Evolutionary conservation across 2,329 filamentous ascomycete species (phyloP).

Genomic region (Talaromyces sp.): DNA sequence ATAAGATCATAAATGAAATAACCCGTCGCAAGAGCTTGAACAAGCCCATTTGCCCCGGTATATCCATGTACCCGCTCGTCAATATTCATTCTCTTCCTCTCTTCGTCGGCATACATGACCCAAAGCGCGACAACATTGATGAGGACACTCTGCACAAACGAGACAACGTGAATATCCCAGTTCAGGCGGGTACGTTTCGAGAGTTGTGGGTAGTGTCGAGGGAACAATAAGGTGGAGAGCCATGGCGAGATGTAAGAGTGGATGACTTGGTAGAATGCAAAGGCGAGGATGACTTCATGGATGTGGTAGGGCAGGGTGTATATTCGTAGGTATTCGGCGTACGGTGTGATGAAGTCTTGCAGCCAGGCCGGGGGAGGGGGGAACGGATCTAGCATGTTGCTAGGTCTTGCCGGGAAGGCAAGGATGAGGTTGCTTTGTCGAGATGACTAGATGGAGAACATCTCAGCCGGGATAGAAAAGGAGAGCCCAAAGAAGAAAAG

Average conservation of each 20-base stretch:
- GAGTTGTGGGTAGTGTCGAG: slow-evolving; percentile 53
- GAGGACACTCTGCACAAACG: slow-evolving; percentile 56
- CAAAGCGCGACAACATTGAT: slow-evolving; percentile 56
- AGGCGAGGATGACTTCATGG: slow-evolving; percentile 58
- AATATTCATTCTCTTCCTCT: slow-evolving; percentile 52
- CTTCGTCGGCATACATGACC: slow-evolving; percentile 55
- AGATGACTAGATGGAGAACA: background rate
- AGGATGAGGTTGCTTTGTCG: background rate
- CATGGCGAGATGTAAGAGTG: slow-evolving; percentile 53
- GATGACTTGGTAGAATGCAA: slow-evolving; percentile 55
- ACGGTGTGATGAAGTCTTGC: slow-evolving; percentile 45
- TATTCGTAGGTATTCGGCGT: slow-evolving; percentile 51
- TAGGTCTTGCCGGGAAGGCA: background rate
- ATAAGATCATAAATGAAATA: slow-evolving; percentile 64
- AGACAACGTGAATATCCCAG: slow-evolving; percentile 66
- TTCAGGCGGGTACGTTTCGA: slow-evolving; percentile 56
- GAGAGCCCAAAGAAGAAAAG: background rate
- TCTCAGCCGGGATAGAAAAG: background rate
- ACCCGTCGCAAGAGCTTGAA: slow-evolving; percentile 58
- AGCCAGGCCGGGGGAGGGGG: slow-evolving; percentile 52
- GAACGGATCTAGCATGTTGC: slow-evolving; percentile 43
- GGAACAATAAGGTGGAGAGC: slow-evolving; percentile 53
- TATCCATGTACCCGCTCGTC: slow-evolving; percentile 59
- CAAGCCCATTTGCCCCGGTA: slow-evolving; percentile 55
- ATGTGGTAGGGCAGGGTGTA: slow-evolving; percentile 57